Percentiles rank a stretch among this genome's conserved stretches.
Evolutionary conservation across 2,329 filamentous ascomycete species (phyloP).

Genomic region (Plenodomus tracheiphilus): DNA sequence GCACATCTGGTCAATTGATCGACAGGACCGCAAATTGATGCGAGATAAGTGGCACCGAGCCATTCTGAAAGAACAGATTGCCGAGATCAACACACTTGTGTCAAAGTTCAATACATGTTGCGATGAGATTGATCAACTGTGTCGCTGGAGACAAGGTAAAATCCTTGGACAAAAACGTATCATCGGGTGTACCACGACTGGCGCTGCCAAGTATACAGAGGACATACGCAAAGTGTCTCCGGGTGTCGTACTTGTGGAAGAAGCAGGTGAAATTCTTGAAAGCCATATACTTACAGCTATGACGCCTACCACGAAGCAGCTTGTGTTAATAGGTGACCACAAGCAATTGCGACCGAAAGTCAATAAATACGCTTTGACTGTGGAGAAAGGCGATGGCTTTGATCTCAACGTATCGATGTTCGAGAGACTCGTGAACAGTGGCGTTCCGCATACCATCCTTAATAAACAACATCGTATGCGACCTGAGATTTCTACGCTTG

Average conservation of each 20-base stretch:
- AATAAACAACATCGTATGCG: conserved; percentile 69
- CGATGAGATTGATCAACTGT: conserved; percentile 40
- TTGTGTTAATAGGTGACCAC: conserved; percentile 74
- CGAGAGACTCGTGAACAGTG: conserved; percentile 65
- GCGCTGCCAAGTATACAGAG: conserved; percentile 63
- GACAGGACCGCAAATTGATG: conserved; percentile 42
- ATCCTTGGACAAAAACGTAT: conserved; percentile 59
- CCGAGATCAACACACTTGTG: conserved; percentile 45
- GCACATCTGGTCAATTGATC: conserved; percentile 58
- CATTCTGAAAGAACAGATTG: conserved; percentile 55
- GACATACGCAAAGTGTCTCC: conserved; percentile 59
- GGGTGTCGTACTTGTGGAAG: conserved; percentile 68
- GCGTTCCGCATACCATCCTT: conserved; percentile 58
- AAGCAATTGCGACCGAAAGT: conserved; percentile 72
- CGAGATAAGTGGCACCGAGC: conserved; percentile 30
- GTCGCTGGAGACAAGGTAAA: conserved; percentile 28
- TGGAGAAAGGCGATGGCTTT: conserved; percentile 67
- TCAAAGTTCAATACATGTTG: conserved; percentile 50
- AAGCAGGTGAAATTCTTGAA: conserved; percentile 75
- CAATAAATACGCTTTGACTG: conserved; percentile 61
- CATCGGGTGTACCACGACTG: conserved; percentile 73
- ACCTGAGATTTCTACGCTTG: conserved; percentile 66
- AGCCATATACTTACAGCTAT: conserved; percentile 67
- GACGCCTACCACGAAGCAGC: conserved; percentile 58
- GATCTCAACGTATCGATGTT: conserved; percentile 71